Evolutionary conservation across 1,284 basidiomycete genomes (phyloP), one percentile per base, ranked within the genome.

Genomic region (Peniophora sp.): DNA sequence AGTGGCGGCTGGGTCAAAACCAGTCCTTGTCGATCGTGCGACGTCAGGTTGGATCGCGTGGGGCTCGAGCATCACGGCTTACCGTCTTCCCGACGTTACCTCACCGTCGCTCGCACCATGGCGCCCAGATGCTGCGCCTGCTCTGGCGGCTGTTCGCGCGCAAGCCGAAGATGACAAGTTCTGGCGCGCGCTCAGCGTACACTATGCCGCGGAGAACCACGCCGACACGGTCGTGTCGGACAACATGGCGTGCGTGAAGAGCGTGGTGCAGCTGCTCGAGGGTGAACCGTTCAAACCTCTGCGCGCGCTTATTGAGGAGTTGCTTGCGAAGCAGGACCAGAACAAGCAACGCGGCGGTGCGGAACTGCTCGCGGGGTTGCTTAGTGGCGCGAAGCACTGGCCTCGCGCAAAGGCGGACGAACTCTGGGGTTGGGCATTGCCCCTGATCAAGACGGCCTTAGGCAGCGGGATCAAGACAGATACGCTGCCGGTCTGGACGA

Each of bases 311-410:
- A 59, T 85, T 19, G 79, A 83, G 54, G 69, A 69, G 17, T 61
- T 86, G 12, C 66, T 87, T 16, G 62, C 62, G 8, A 70, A 83
- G 55, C 74, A 78, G 48, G 84, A 87, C 55, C 79, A 83, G 58
- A 82, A 97, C 68, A 89, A 92, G 68, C 92, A 93, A 61, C 78
- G 94, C 36, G 92, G 91, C 1, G 85, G 90, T 3, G 91, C 91
- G 10, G 93, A 97, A 69, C 72, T 96, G 44, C 63, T 95, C 6
- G 87, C 87, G 6, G 93, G 91, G 52, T 57, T 89, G n/a, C 72
- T 95, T 44, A 75, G 76, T 55, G 83, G 82, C 78, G 60, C 86
- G 3, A 94, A 94, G 66, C 91, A 96, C 62, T 97, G 94, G 94
- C 78, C 90, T 0, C 72, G 77, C 10, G 69, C 74, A 45, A 83